phyloP scores from a whole-genome alignment of 306 rosid species.

The Vigna trinervia region DNA sequence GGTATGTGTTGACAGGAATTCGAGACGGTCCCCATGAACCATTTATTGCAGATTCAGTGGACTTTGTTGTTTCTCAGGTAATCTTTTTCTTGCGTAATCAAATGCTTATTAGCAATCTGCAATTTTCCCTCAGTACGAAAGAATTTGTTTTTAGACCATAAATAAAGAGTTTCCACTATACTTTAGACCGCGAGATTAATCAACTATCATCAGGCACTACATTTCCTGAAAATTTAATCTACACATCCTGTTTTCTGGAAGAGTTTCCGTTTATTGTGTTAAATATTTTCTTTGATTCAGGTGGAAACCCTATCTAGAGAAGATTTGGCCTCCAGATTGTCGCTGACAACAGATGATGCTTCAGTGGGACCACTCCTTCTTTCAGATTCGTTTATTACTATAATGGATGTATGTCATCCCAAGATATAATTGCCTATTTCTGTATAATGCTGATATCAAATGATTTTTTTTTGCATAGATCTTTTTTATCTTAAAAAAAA shows the following conservation, averaged over 20 bases:
- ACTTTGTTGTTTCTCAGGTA: slow-evolving; percentile 99
- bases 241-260: slow-evolving; percentile 6
- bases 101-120: slow-evolving; percentile 33
- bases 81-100: slow-evolving; percentile 42
- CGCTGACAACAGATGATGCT: slow-evolving; percentile 85
- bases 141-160: slow-evolving; percentile 20
- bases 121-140: slow-evolving; percentile 13
- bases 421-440: slow-evolving; percentile 35
- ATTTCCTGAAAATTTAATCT: slow-evolving; percentile 30
- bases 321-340: slow-evolving; percentile 94
- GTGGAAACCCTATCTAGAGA: slow-evolving; percentile 94
- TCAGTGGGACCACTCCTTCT: slow-evolving; percentile 87
- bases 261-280: slow-evolving; percentile 17
- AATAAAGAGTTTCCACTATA: not conserved
- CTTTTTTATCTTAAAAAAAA: not conserved
- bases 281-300: slow-evolving; percentile 51
- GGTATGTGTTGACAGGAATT: slow-evolving; percentile 95
- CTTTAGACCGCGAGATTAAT: slow-evolving; percentile 5
- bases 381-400: slow-evolving; percentile 82
- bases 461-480: not conserved
- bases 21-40: slow-evolving; percentile 99
- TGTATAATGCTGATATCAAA: slow-evolving; percentile 19
- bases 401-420: slow-evolving; percentile 90
- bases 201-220: slow-evolving; percentile 6
- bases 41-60: slow-evolving; percentile 98